Evolutionary conservation across 228 moss, liverwort and hornwort genomes (phyloP).

Genomic region (Sphagnum fallax): DNA sequence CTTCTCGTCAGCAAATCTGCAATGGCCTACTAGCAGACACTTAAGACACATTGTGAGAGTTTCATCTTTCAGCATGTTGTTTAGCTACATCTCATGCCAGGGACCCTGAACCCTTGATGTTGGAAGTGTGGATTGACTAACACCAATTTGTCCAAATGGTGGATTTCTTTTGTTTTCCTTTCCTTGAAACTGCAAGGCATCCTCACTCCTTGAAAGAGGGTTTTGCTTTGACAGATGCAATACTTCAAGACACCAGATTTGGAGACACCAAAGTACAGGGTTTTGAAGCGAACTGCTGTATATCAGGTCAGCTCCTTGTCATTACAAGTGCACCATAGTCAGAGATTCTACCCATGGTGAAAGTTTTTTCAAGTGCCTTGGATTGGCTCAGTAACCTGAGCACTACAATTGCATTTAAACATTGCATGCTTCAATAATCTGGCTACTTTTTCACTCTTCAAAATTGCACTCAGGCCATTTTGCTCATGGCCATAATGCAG

Average conservation of each 20-base stretch:
- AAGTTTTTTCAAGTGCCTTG: no score
- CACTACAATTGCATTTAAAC: no score
- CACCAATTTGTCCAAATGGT: neutral
- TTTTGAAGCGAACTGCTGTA: slow-evolving; percentile 59
- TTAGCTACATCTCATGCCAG: no score
- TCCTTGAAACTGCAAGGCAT: neutral
- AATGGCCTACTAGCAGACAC: no score
- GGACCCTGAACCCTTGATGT: neutral
- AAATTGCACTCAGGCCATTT: neutral
- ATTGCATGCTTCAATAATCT: no score
- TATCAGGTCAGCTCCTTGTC: slow-evolving; percentile 52
- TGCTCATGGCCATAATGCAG: slow-evolving; percentile 20
- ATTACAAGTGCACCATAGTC: neutral
- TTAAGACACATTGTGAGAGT: no score
- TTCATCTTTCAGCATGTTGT: no score
- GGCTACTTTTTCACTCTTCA: neutral
- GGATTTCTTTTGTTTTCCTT: neutral
- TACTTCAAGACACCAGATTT: slow-evolving; percentile 83
- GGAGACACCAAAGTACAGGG: slow-evolving; percentile 78
- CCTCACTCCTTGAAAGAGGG: neutral
- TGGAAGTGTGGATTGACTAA: neutral
- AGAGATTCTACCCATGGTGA: neutral
- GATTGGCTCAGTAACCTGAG: no score
- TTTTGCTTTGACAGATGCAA: slow-evolving; percentile 39
- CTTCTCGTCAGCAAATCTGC: no score